Evolutionary conservation across 768 basidiomycete species (phyloP), one percentile per base, ranked within the genome.

Genomic region (Xanthoconium stramineum): DNA sequence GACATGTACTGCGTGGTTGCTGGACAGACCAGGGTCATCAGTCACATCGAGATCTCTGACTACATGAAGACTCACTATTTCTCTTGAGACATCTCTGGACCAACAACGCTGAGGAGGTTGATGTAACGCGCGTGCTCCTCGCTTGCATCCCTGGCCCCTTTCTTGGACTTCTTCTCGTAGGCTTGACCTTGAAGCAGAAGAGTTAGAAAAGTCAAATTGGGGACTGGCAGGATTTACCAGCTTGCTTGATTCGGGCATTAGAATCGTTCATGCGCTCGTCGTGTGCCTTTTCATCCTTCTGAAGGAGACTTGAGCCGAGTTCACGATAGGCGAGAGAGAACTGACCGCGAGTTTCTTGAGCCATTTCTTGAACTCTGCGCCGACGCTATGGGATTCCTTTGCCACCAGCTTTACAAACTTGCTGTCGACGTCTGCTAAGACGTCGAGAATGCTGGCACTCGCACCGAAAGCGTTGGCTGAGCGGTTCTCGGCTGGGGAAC

Each of bases 121-220:
- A 92, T 83, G 67, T 91, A 92, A 17, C 86, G 82, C 47, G 83
- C 80, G 66, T 91, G 90, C 62, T 91, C 90, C 32, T 90, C 89
- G 9, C 74, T 74, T 6, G 79, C 83, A 61, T 91, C 88, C 19
- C 76, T 76, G 11, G 83, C 69, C 45, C 80, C 86, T 72, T 84
- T 88, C 78, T 89, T 90, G 30, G 84, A 80, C 66, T 89, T 91
- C 77, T 88, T 89, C 75, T 92, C 89, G 50, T 88, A 91, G 14
- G 69, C 59, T 65, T 84, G 84, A 55, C 89, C 90, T 89, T 60
- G 32, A 30, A 19, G 46, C 0, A 37, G 28, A 37, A 48, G 13
- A 4, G 47, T 67, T 14, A 59, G 58, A 58, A 38, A 47, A 46
- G 47, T 14, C 38, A 24, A 3, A 38, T 3, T 15, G 19, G 24